Percentiles rank a stretch among this genome's conserved stretches.
Conservation (phyloP, 1,284 basidiomycete genomes). For the Apiotrichum akiyoshidainum region DNA sequence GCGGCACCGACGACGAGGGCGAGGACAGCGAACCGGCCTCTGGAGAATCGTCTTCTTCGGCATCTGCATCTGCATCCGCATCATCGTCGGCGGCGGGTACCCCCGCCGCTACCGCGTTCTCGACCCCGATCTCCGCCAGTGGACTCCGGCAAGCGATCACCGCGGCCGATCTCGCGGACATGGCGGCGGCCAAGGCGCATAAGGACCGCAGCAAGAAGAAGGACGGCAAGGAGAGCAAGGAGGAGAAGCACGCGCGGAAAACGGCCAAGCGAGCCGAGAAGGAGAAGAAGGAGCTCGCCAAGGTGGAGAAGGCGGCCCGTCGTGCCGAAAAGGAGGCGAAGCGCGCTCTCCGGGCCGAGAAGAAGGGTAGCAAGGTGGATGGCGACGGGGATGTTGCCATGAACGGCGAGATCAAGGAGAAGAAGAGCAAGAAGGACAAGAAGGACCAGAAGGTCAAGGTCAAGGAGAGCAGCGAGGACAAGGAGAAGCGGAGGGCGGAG, state of each 20-base stretch:
- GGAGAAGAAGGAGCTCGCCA: constrained; percentile 18
- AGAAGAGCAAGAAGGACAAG: constrained; percentile 5
- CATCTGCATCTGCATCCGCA: background rate
- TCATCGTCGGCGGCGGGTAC: background rate
- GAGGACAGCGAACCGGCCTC: background rate
- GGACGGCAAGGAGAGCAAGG: constrained; percentile 6
- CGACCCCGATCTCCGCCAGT: background rate
- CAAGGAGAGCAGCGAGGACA: constrained; percentile 9
- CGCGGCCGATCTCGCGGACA: constrained; percentile 3
- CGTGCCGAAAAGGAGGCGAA: constrained; percentile 6
- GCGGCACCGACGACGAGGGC: constrained; percentile 16
- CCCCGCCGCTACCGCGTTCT: background rate
- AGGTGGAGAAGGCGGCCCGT: constrained; percentile 15
- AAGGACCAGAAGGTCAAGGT: constrained; percentile 13
- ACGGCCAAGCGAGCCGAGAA: constrained; percentile 22
- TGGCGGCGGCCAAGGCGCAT: constrained; percentile 1
- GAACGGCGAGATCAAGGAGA: constrained; percentile 2
- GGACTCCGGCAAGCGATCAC: background rate
- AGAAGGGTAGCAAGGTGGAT: constrained; percentile 3
- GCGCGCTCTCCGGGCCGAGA: constrained; percentile 1
- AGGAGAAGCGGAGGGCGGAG: background rate
- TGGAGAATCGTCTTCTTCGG: background rate
- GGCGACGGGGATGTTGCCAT: constrained; percentile 1
- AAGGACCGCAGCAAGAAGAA: constrained; percentile 7
- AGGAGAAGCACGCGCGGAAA: constrained; percentile 26